phyloP scores from a whole-genome alignment of 164 flowering plant species.

The Houttuynia cordata region DNA sequence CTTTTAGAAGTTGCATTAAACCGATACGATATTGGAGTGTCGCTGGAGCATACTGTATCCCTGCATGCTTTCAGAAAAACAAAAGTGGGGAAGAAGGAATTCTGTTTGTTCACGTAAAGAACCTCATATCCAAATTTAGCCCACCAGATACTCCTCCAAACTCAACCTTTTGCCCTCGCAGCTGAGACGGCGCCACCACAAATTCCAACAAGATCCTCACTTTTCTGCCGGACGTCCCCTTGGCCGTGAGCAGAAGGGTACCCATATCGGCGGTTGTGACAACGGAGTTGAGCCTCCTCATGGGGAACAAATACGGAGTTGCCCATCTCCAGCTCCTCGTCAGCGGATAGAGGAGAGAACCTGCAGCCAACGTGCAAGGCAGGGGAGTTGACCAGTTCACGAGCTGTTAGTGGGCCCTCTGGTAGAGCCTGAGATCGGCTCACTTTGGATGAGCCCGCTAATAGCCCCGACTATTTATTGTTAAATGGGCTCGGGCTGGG shows the following conservation, averaged over 20 bases:
- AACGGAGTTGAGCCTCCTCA: slow-evolving; percentile 49
- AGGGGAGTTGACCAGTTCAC: slow-evolving; percentile 36
- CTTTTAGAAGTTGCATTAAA: no score
- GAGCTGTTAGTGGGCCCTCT: no score
- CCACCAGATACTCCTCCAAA: slow-evolving; percentile 38
- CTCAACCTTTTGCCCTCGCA: slow-evolving; percentile 15
- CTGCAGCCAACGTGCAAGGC: slow-evolving; percentile 47
- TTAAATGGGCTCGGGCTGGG: no score
- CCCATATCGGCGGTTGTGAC: slow-evolving; percentile 53
- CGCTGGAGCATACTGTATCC: no score
- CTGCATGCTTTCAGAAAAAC: no score
- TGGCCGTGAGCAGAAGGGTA: slow-evolving; percentile 28
- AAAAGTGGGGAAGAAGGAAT: no score
- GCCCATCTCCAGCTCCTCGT: slow-evolving; percentile 58
- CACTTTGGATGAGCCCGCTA: no score
- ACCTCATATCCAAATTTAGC: no score
- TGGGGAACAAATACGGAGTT: slow-evolving; percentile 60
- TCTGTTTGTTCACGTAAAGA: no score
- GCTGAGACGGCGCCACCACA: background rate
- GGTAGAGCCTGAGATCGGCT: no score
- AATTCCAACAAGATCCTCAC: slow-evolving; percentile 25
- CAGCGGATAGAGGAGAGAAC: slow-evolving; percentile 58
- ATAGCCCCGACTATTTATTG: no score
- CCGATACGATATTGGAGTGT: no score
- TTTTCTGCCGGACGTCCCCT: slow-evolving; percentile 11